Base-by-base conservation (phyloP, 2,329 filamentous ascomycete genomes). In the Epichloe uncinata region DNA sequence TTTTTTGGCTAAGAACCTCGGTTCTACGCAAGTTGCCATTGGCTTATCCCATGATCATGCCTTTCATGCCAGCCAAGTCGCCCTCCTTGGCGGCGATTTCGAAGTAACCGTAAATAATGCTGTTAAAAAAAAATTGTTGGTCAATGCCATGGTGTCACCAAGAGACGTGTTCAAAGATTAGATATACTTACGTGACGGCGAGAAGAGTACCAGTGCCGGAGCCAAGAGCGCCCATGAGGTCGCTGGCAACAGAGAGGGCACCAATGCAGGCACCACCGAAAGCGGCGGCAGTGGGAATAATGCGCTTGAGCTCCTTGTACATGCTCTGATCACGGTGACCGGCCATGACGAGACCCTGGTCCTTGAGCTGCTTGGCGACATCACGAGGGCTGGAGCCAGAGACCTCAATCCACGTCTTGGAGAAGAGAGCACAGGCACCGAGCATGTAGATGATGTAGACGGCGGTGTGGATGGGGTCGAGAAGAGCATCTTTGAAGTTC, bases 391-490 rank as follows among this genome's bases (percentile, higher is more conserved):
- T 91, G 56, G 91, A 96, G 64, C 93, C 94, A 38, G 93, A 97
- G 57, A 98, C 93, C 74, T 98, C 93, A 62, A 98, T 98, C 93
- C 93, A 98, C 49, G 94, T 98, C 87, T 98, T 98, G 72, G 90
- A 96, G 81, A 98, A 98, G 69, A 97, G 82, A 54, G 90, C 90
- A 66, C 93, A 98, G 58, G 94, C 93, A 62, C 88, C 85, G 52
- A 98, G 84, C 90, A 98, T 98, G 77, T 97, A 98, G 58, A 83
- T 78, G 58, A 97, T 88, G 75, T 98, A 98, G 65, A 95, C 79
- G 53, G 84, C 83, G 18, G 93, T 97, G 77, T 98, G 93, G 64
- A 98, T 89, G 37, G 93, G 93, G 72, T 98, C 94, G 56, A 96
- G 78, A 47, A 98, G 84, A 59, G 93, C 93, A 64, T 97, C 93